phyloP scores from a whole-genome alignment of 2,329 filamentous ascomycete species.

The Scytalidium sp. region DNA sequence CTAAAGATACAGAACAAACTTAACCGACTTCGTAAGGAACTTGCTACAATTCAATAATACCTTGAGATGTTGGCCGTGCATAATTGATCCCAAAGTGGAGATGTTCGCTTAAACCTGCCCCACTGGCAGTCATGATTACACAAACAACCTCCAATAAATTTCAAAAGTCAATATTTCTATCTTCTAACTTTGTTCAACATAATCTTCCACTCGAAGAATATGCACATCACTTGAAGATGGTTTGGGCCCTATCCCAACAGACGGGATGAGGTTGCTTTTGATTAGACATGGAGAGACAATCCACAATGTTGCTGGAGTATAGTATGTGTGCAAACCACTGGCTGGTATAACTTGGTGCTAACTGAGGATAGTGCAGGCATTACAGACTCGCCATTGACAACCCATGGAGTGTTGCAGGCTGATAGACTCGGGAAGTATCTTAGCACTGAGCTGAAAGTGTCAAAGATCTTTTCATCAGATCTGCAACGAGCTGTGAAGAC shows the following conservation, averaged over 20 bases:
- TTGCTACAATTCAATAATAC: no score
- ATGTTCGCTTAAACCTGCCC: no score
- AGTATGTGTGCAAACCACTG: slow-evolving; percentile 45
- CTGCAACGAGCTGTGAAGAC: slow-evolving; percentile 72
- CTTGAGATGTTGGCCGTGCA: no score
- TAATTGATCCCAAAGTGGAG: no score
- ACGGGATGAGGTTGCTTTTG: slow-evolving; percentile 64
- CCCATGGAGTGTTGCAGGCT: slow-evolving; percentile 79
- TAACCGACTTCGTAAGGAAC: no score
- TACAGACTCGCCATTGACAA: slow-evolving; percentile 77
- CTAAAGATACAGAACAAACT: no score
- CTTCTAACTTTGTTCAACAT: no score
- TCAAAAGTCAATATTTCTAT: no score
- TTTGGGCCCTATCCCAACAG: slow-evolving; percentile 14
- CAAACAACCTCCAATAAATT: no score
- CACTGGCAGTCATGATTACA: no score
- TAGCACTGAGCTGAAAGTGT: slow-evolving; percentile 59
- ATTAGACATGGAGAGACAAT: slow-evolving; percentile 88
- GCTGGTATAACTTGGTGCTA: slow-evolving; percentile 9
- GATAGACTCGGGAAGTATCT: slow-evolving; percentile 66
- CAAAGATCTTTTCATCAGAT: slow-evolving; percentile 74
- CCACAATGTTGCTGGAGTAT: slow-evolving; percentile 78
- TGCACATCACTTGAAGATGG: not conserved
- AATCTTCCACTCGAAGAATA: not conserved
- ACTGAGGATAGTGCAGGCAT: slow-evolving; percentile 62